Percentiles rank a stretch among this genome's conserved stretches.
Conservation (phyloP, 768 basidiomycete genomes). For the Phanerochaete sordida region DNA sequence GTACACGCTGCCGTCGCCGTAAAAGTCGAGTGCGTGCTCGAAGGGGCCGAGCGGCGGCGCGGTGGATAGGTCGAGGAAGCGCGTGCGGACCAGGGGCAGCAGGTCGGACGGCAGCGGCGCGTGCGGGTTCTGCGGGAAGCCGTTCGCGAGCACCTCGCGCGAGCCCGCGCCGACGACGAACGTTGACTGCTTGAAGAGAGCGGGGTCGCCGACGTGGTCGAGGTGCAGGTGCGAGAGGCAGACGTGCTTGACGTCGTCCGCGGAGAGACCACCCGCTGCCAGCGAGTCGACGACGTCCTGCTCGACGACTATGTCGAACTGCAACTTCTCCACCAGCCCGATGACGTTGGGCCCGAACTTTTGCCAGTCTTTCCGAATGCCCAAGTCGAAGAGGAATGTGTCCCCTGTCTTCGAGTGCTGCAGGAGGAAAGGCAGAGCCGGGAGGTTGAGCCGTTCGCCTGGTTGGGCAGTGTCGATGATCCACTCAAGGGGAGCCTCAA, state of each 20-base stretch:
- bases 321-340: conserved; percentile 26
- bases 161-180: conserved; percentile 46
- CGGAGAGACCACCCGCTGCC: conserved; percentile 38
- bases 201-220: conserved; percentile 49
- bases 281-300: conserved; percentile 43
- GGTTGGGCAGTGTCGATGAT: conserved; percentile 20
- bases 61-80: not conserved
- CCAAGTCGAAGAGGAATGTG: conserved; percentile 50
- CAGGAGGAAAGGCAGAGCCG: conserved; percentile 52
- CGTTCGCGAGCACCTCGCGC: conserved; percentile 31
- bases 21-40: not conserved
- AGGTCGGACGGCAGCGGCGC: conserved; percentile 32
- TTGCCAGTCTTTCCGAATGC: conserved; percentile 34
- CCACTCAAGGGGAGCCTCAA: conserved; percentile 39
- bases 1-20: not conserved
- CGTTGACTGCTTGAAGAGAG: conserved; percentile 40
- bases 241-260: conserved; percentile 30
- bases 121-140: conserved; percentile 40
- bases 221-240: conserved; percentile 55
- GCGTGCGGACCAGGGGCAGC: conserved; percentile 26
- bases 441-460: conserved; percentile 21
- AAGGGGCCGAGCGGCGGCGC: not conserved
- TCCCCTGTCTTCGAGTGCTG: conserved; percentile 40
- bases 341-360: not conserved
- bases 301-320: conserved; percentile 46